Evolutionary conservation across 305 asterid species (phyloP), one percentile per base, ranked within the genome.

Genomic region (Fraxinus angustifolia): DNA sequence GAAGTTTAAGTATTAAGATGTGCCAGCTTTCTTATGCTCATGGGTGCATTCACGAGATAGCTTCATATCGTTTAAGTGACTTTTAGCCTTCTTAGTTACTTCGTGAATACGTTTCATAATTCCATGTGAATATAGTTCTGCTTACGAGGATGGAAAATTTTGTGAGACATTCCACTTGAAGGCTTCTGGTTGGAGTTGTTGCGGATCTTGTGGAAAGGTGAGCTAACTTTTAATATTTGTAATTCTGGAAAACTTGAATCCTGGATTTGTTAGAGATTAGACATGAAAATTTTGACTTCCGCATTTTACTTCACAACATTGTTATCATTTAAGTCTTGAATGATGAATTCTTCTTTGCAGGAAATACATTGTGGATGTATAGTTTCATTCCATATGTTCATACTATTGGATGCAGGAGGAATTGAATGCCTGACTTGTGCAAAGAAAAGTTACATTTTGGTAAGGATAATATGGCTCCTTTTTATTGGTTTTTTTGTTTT

Each of bases 321-420:
- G 48, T 72, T 60, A 62, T 62, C 4, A 17, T 58, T 26, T 6
- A 7, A 58, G 79, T 79, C 58, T 84, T 84, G 75, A 82, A 73
- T 81, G 76, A 58, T 72, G 80, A 35, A 62, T 82, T 83, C 80
- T 83, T 77, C 81, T 79, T 58, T 92, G 94, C 98, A 94, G 98
- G 93, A 94, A 91, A 93, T 96, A 85, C 99, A 96, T 83, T 96
- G 99, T 81, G 99, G 99, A 76, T 96, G 99, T 86, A 96, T 96
- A 75, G 98, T 92, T 78, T 94, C 99, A 73, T 96, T 96, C 92
- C 99, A 96, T 88, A 92, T 90, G 97, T 96, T 94, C 73, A 98
- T 96, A 79, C 91, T 96, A 40, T 88, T 96, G 94, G 99, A 96
- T 91, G 97, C 97, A 26, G 99, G 99, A 83, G 99, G 99, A 40